These are phyloP conservation scores for Hypoxylon perforatum DNA, from an alignment of 495 filamentous ascomycete genomes.

Conservation along the genomic window DNA sequence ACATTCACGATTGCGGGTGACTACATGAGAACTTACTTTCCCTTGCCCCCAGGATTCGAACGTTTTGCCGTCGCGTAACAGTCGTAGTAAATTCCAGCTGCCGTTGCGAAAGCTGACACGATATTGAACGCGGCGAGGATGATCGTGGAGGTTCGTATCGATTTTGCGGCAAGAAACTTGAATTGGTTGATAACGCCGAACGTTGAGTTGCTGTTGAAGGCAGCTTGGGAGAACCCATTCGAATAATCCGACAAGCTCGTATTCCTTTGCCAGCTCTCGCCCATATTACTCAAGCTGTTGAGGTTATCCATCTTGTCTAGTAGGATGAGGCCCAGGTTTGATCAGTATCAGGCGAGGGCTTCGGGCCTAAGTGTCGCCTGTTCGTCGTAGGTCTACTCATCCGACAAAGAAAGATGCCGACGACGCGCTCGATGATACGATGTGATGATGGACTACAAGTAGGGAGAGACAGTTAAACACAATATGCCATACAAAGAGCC, in stretches of 20 bases:
- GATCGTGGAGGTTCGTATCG: slow-evolving; percentile 60
- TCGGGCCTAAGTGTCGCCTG: slow-evolving; percentile 55
- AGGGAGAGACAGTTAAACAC: slow-evolving; percentile 42
- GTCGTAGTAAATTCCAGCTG: slow-evolving; percentile 57
- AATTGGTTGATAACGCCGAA: slow-evolving; percentile 53
- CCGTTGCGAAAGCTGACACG: slow-evolving; percentile 58
- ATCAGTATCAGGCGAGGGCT: slow-evolving; percentile 56
- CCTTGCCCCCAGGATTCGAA: slow-evolving; percentile 24
- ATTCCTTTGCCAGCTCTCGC: slow-evolving; percentile 54
- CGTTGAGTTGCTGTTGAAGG: slow-evolving; percentile 45
- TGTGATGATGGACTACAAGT: slow-evolving; percentile 33
- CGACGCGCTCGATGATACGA: slow-evolving; percentile 46
- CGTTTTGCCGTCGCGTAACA: slow-evolving; percentile 51
- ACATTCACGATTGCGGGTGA: not conserved
- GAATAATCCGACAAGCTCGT: slow-evolving; percentile 44
- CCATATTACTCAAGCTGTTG: slow-evolving; percentile 43
- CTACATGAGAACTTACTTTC: slow-evolving; percentile 22
- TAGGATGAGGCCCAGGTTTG: slow-evolving; percentile 50
- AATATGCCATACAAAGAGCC: slow-evolving; percentile 45
- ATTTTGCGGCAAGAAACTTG: slow-evolving; percentile 56
- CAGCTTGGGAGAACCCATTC: slow-evolving; percentile 50
- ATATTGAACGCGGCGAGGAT: slow-evolving; percentile 61
- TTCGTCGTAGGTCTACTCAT: slow-evolving; percentile 58
- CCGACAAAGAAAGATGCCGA: slow-evolving; percentile 51
- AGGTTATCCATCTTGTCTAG: slow-evolving; percentile 37